Conservation (phyloP, 75 land plant species). For the Cupressus sempervirens region DNA sequence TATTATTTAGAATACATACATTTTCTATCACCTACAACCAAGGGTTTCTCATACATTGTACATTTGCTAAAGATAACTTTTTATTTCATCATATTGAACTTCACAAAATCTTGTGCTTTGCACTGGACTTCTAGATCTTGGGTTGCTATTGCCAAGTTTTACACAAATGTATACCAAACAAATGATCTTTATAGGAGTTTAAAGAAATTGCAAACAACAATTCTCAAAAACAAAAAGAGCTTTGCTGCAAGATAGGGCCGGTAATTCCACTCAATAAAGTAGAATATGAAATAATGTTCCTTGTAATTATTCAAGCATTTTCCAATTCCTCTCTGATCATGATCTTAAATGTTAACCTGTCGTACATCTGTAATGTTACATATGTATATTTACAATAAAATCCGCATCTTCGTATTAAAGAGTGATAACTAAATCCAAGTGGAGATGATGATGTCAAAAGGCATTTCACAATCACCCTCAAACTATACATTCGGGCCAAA, state of each 20-base stretch:
- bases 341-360: not conserved
- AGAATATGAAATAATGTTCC: not conserved
- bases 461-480: not conserved
- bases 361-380: not conserved
- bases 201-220: not conserved
- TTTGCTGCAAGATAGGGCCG: not conserved
- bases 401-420: not conserved
- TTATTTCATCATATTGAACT: no score
- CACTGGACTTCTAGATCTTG: no score
- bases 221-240: not conserved
- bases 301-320: not conserved
- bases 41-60: no score
- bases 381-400: slow-evolving; percentile 11
- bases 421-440: not conserved
- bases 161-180: no score
- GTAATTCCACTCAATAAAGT: not conserved
- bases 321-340: not conserved
- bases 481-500: slow-evolving; percentile 3
- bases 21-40: no score
- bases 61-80: no score
- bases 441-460: not conserved
- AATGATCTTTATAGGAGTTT: not conserved
- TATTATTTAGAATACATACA: no score
- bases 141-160: no score
- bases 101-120: no score